Evolutionary conservation across 23 red algal species (phyloP).

Genomic region (Agarophyton chilense): DNA sequence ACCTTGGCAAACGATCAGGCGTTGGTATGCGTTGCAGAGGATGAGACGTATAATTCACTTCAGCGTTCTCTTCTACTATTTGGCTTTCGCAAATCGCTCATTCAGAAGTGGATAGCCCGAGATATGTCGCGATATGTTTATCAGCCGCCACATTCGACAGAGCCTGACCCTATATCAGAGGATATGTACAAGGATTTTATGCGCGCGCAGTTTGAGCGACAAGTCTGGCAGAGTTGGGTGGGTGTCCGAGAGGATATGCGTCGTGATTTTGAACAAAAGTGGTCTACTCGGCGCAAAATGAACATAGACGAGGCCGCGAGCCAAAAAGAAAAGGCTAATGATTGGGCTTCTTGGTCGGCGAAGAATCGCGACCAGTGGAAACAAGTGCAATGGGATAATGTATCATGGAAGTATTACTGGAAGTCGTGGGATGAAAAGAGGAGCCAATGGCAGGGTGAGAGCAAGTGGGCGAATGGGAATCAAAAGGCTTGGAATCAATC

Average conservation of each 20-base stretch:
- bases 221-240: conserved; percentile 69
- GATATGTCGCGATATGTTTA: background rate
- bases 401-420: conserved; percentile 75
- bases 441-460: background rate
- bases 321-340: conserved; percentile 51
- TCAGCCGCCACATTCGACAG: background rate
- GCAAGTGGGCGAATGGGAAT: background rate
- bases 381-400: conserved; percentile 60
- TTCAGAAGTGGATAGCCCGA: conserved; percentile 28
- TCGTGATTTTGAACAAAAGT: conserved; percentile 65
- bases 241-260: conserved; percentile 65
- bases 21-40: conserved; percentile 21
- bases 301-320: conserved; percentile 16
- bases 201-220: conserved; percentile 31
- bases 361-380: conserved; percentile 74
- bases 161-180: background rate
- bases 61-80: background rate
- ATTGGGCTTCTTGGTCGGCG: conserved; percentile 80
- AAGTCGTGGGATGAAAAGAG: conserved; percentile 51
- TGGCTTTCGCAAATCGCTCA: conserved; percentile 36
- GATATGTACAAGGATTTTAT: background rate
- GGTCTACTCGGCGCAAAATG: conserved; percentile 25
- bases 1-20: conserved; percentile 42
- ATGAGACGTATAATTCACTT: conserved; percentile 31
- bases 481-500: conserved; percentile 52